Base-by-base conservation (phyloP, 768 basidiomycete species). In the Termitomyces titanicus region DNA sequence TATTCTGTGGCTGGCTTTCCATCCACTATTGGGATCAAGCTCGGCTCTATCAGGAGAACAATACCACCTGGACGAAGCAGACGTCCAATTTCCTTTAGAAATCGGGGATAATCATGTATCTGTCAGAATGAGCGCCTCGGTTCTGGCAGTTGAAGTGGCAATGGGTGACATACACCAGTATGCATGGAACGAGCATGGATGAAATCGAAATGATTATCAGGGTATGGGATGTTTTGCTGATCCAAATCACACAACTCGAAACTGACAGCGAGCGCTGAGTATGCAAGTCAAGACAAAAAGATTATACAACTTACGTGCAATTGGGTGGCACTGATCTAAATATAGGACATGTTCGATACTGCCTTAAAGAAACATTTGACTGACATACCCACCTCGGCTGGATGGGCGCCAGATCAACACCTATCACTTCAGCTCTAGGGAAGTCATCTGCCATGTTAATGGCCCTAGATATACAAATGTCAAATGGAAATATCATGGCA, bases 391-490 rank as follows among this genome's bases (percentile, higher is more conserved):
- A 88, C 86, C 81, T 78, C 47, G 86, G 85, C 64, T 88, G 87
- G 38, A 88, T 80, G 59, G 86, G 86, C 22, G 86, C 85, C 33
- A 89, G 77, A 72, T 89, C 86, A 57, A 86, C 74, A 22, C 85
- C 87, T 65, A 84, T 78, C 58, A 88, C 83, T 60, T 87, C 83
- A 55, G 77, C 84, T 47, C 74, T 65, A 42, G 82, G 83, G 67
- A 89, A 88, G 68, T 86, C 85, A 61, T 88, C 84, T 47, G 86
- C 87, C 70, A 88, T 80, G 67, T 84, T 83, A 59, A 88, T 81
- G 24, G 87, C 84, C 86, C 85, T 88, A 35, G 37, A 39, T 24
- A 44, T 35, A 42, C 34, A 43, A 44, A n/a, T 48, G 27, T 44
- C 31, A 42, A 25, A 24, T 25, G 22, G 22, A 17, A 25, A 6